Conservation (phyloP, 495 filamentous ascomycete species). For the Wilcoxina mikolae region DNA sequence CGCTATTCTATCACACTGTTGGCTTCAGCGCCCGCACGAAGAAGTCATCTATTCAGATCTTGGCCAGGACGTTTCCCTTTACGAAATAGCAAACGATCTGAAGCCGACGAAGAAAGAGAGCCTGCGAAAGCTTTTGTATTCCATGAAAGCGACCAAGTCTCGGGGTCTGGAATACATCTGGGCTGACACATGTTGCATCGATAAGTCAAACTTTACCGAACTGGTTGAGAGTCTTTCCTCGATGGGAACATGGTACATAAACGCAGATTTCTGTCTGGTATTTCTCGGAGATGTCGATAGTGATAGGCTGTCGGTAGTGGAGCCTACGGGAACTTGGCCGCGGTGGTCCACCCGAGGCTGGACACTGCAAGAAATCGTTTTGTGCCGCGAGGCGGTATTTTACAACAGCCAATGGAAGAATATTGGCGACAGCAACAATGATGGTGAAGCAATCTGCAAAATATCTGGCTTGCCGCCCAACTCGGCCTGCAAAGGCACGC, state of each 20-base stretch:
- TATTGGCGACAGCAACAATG: neutral
- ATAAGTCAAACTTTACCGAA: slow-evolving; percentile 24
- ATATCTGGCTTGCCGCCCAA: too few species aligned
- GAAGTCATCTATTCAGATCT: too few species aligned
- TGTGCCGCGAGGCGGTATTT: neutral
- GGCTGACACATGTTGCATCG: slow-evolving; percentile 11
- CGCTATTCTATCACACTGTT: too few species aligned
- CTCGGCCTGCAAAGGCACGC: too few species aligned
- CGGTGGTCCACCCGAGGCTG: slow-evolving; percentile 1
- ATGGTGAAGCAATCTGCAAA: too few species aligned
- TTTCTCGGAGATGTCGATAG: slow-evolving; percentile 18
- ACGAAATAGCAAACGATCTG: too few species aligned
- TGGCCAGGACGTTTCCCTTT: too few species aligned
- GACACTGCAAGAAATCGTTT: slow-evolving; percentile 7
- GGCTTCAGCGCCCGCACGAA: too few species aligned
- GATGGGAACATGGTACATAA: slow-evolving; percentile 30
- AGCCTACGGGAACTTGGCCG: neutral
- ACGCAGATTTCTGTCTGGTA: slow-evolving; percentile 28
- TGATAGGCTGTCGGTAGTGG: too few species aligned
- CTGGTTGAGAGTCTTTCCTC: slow-evolving; percentile 25
- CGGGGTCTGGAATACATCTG: slow-evolving; percentile 2
- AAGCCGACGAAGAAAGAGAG: too few species aligned
- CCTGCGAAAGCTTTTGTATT: too few species aligned
- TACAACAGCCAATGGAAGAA: slow-evolving; percentile 3
- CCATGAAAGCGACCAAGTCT: too few species aligned